Evolutionary conservation across 2,329 filamentous ascomycete species (phyloP), one percentile per base, ranked within the genome.

Genomic region (Fusarium duplospermum): DNA sequence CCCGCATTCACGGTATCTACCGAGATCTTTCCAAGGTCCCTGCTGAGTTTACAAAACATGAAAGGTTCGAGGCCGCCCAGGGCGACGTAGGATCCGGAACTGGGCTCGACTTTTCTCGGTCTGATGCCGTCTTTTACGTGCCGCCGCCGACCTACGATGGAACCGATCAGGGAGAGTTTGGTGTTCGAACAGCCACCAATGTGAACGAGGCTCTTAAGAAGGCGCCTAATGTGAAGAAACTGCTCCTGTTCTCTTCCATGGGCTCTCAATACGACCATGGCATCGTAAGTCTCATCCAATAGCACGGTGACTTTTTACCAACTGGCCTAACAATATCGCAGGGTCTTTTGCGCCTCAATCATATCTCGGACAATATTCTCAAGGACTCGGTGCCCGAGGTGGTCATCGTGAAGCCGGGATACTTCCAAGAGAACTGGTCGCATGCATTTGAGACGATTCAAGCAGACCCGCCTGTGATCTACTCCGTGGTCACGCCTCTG

Each of bases 71-170:
- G 35, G 78, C 80, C 4, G 69, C 71, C 11, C 70, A 78, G 56
- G 82, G 80, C 22, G 81, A 83, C n/a, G 77, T 82, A 9, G 70
- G 66, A 18, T 63, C 73, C 2, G 80, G 75, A 1, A 45, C 24
- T 0, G 72, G 72, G 2, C 75, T 83, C 10, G 73, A 82, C 42
- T 82, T 83, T 47, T 59, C 66, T 8, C 64, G 61, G 13, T 80
- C 80, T 4, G 75, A 81, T 31, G 80, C 76, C 6, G 77, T 83
- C 20, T 77, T 83, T 54, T 83, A 82, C 42, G 69, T 82, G 36
- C 81, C 81, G 2, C 82, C 82, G 0, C 80, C 81, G 10, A 77
- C 67, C 11, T 76, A 72, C 13, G 76, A 80, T 45, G 78, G 76
- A 7, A 62, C 68, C 8, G 76, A 80, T 24, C 42, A 72, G 18